These are phyloP conservation scores for Schwanniomyces polymorphus DNA, from an alignment of 805 yeast genomes.

Conservation along the genomic window DNA sequence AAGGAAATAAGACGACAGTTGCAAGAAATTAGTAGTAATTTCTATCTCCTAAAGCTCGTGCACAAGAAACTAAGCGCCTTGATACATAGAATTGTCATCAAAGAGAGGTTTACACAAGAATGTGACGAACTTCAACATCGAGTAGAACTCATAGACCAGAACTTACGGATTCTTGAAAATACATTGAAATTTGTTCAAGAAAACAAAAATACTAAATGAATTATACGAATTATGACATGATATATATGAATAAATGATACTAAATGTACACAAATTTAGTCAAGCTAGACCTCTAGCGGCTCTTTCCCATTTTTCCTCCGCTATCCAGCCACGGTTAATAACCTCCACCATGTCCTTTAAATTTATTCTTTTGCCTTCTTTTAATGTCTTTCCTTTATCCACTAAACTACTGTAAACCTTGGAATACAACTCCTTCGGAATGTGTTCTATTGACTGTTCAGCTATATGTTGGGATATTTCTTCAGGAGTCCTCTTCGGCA, in stretches of 20 bases:
- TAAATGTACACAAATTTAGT: not conserved
- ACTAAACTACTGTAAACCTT: constrained; percentile 70
- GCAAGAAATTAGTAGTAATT: constrained; percentile 26
- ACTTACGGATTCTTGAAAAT: constrained; percentile 67
- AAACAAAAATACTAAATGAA: constrained; percentile 18
- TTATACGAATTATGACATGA: constrained; percentile 16
- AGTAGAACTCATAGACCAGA: constrained; percentile 72
- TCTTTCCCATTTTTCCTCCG: constrained; percentile 70
- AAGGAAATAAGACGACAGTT: constrained; percentile 37
- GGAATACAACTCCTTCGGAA: constrained; percentile 52
- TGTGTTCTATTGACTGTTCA: constrained; percentile 25
- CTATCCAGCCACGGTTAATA: constrained; percentile 83
- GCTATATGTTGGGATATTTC: constrained; percentile 11
- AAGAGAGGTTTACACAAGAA: not conserved
- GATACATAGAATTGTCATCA: constrained; percentile 9
- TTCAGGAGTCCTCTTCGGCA: constrained; percentile 20
- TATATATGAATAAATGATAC: not conserved
- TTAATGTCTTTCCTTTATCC: constrained; percentile 65
- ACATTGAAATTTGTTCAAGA: constrained; percentile 32
- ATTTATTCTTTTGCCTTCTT: constrained; percentile 60
- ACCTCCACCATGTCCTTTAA: constrained; percentile 70
- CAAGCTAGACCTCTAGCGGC: constrained; percentile 42
- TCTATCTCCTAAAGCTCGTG: constrained; percentile 21
- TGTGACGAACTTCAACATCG: constrained; percentile 24
- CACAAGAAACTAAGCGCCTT: constrained; percentile 24